Base-by-base conservation (phyloP, 495 filamentous ascomycete genomes). In the Aspergillus nidulans region DNA sequence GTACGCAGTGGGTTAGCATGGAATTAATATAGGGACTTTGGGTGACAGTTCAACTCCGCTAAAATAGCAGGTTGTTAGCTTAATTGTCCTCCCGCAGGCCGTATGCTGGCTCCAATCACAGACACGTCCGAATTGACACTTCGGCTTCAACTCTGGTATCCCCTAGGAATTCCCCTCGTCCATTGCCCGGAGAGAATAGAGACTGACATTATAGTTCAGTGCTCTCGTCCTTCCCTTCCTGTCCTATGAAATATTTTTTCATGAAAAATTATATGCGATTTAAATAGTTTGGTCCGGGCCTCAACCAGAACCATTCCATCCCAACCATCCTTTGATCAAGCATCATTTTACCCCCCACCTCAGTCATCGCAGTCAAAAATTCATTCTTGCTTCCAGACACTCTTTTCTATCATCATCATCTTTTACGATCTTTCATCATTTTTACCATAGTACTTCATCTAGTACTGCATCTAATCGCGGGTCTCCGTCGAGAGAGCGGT, bases 41-140 rank as follows among this genome's bases (percentile, higher is more conserved):
- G 30, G 30, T 34, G 9, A 34, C 30, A 12, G 9, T 34, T 34
- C 10, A 34, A 34, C 8, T 12, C 9, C 15, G 30, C 15, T 34
- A 34, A 34, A 34, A 34, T 34, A 34, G 30, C 9, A 34, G 30
- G 9, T 12, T 34, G 30, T 34, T 34, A 34, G 30, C 30, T 34
- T 12, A 34, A 34, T 34, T 34, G 30, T 34, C 9, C 30, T 34
- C 30, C 30, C 8, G 9, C 30, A 34, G 30, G 13, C 1, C 12
- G 46, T 13, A 13, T 25, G 47, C 47, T 49, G 47, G 47, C 47
- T 36, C 47, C 47, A 49, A 49, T 49, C 32, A 26, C 47, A 4
- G 20, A 39, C 42, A 28, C 36, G n/a, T 39, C 36, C 15, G n/a
- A 4, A 39, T n/a, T 45, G 42, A 45, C 42, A 45, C 42, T 45